These are phyloP conservation scores for Aspergillus carbonarius DNA, from an alignment of 2,329 filamentous ascomycete species.

Conservation along the genomic window DNA sequence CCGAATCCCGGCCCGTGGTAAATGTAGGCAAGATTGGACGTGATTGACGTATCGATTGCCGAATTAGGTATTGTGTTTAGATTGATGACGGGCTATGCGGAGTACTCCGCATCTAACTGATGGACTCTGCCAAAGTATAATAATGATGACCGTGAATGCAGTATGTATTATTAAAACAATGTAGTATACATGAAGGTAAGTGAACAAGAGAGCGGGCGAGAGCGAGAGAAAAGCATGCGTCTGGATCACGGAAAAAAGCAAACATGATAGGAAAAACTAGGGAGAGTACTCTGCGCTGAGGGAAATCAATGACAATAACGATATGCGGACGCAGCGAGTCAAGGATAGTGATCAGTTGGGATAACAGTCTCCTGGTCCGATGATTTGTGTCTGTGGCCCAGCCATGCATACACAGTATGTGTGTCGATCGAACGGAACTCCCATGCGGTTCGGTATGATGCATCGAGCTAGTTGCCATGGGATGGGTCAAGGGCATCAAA, in stretches of 20 bases:
- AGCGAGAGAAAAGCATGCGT: not conserved
- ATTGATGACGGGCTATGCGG: no score
- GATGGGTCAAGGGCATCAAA: not conserved
- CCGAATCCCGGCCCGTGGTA: no score
- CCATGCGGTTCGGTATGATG: constrained; percentile 3
- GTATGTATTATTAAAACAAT: no score
- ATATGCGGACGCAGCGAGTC: not conserved
- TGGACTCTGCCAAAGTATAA: no score
- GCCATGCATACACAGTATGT: constrained; percentile 5
- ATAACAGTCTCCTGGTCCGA: constrained; percentile 1
- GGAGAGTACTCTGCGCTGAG: constrained; percentile 5
- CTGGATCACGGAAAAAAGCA: not conserved
- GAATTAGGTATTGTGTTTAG: no score
- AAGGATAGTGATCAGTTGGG: not conserved
- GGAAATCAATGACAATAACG: not conserved
- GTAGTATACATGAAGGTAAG: no score
- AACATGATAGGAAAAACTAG: not conserved
- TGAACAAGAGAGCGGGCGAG: not conserved
- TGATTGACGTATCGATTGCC: no score
- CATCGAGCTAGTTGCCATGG: not conserved
- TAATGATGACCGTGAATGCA: no score
- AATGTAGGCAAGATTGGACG: no score
- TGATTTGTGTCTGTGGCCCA: constrained; percentile 2
- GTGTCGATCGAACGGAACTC: not conserved
- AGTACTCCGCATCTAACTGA: no score